These are phyloP conservation scores for Corymbia citriodora DNA, from an alignment of 441 rosid genomes.

Conservation along the genomic window DNA sequence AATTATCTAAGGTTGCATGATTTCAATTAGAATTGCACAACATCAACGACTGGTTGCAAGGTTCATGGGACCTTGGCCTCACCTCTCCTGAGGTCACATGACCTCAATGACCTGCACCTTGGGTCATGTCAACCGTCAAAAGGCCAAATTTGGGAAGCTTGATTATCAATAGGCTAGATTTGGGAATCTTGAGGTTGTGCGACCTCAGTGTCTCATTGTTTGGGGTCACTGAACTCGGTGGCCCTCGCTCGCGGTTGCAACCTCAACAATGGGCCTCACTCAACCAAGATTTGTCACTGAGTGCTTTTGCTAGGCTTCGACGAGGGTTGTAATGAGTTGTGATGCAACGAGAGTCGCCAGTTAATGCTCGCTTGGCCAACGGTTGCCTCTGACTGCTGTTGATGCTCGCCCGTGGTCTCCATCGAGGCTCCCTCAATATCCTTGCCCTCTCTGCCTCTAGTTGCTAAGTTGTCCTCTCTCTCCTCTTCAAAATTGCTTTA, in stretches of 20 bases:
- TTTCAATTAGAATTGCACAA: too few species aligned
- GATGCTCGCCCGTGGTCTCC: background rate
- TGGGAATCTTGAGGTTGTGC: background rate
- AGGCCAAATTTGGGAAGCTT: background rate
- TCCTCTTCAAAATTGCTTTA: background rate
- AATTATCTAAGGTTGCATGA: background rate
- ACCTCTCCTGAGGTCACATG: background rate
- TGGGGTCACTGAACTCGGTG: background rate
- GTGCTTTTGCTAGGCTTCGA: background rate
- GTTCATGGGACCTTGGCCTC: background rate
- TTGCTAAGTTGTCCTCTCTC: background rate
- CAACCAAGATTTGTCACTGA: background rate
- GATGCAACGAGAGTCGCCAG: rapidly evolving
- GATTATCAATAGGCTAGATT: background rate
- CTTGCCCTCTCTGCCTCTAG: background rate
- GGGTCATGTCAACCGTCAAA: background rate
- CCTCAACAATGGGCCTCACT: background rate
- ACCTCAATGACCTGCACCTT: background rate
- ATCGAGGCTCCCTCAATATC: background rate
- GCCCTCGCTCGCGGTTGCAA: background rate
- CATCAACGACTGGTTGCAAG: background rate
- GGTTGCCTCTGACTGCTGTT: background rate
- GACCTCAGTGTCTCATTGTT: background rate
- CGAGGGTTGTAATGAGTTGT: background rate
- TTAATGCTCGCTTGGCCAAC: background rate